phyloP scores from a whole-genome alignment of 1,284 basidiomycete genomes.

The Cronartium quercuum region DNA sequence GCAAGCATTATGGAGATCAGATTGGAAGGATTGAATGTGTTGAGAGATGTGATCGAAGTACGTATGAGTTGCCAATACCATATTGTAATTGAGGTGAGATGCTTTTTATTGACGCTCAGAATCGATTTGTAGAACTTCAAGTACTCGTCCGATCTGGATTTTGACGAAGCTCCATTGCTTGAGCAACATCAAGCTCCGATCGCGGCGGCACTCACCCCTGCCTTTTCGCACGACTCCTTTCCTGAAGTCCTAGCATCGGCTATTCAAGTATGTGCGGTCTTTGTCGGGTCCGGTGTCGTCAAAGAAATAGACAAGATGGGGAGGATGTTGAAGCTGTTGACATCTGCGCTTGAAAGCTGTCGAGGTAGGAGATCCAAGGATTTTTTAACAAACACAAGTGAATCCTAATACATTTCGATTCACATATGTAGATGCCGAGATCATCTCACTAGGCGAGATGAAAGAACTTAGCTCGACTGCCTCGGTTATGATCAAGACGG shows the following conservation, averaged over 20 bases:
- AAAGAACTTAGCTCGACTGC: slow-evolving; percentile 85
- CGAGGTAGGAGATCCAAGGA: slow-evolving; percentile 54
- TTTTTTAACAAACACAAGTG: neutral
- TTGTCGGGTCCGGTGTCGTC: slow-evolving; percentile 91
- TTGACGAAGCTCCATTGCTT: slow-evolving; percentile 79
- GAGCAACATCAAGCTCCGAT: slow-evolving; percentile 99
- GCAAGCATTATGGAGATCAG: slow-evolving; percentile 93
- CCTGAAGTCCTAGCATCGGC: slow-evolving; percentile 91
- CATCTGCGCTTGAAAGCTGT: slow-evolving; percentile 74
- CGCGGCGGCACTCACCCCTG: slow-evolving; percentile 93
- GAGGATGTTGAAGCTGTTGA: slow-evolving; percentile 78
- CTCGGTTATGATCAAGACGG: slow-evolving; percentile 87
- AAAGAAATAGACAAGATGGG: slow-evolving; percentile 87
- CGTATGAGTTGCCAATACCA: neutral
- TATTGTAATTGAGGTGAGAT: neutral
- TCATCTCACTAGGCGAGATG: slow-evolving; percentile 78
- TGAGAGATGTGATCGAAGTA: slow-evolving; percentile 79
- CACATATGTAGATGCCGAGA: slow-evolving; percentile 61
- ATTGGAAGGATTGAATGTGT: slow-evolving; percentile 79
- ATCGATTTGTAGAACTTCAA: slow-evolving; percentile 61
- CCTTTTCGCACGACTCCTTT: slow-evolving; percentile 87
- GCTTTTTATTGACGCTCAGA: neutral
- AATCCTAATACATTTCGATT: neutral
- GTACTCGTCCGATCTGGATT: slow-evolving; percentile 80
- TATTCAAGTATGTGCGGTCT: slow-evolving; percentile 87